phyloP scores from a whole-genome alignment of 495 filamentous ascomycete species.

The Penicillium riverlandense region DNA sequence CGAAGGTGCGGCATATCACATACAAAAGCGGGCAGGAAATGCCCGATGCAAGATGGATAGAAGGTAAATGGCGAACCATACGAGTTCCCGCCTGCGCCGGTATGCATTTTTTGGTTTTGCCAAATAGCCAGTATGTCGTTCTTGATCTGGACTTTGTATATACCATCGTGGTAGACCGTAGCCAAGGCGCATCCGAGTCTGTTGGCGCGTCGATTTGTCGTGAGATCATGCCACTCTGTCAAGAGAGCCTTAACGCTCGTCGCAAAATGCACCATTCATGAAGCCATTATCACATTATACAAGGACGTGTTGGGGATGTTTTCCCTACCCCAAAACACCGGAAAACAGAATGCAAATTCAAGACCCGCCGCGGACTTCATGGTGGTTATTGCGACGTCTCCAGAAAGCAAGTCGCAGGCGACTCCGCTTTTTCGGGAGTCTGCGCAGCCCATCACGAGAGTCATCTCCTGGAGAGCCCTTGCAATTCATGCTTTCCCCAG shows the following conservation, averaged over 20 bases:
- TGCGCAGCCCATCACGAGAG: constrained; percentile 11
- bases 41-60: constrained; percentile 10
- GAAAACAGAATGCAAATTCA: constrained; percentile 9
- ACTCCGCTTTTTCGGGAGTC: constrained; percentile 33
- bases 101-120: not conserved
- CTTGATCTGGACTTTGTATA: not conserved
- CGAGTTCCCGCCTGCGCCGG: not conserved
- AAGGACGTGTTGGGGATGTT: not conserved
- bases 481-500: constrained; percentile 23
- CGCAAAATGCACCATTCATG: constrained; percentile 25
- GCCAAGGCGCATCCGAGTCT: not conserved
- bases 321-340: constrained; percentile 6
- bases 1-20: constrained; percentile 9
- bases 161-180: not conserved
- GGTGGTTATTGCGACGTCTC: constrained; percentile 32
- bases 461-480: constrained; percentile 17
- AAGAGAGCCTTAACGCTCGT: constrained; percentile 18
- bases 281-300: constrained; percentile 23
- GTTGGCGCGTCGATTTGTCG: constrained; percentile 3
- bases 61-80: not conserved
- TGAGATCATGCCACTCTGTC: constrained; percentile 27
- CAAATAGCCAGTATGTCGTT: not conserved
- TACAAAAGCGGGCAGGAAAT: not conserved
- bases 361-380: constrained; percentile 31
- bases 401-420: constrained; percentile 40